A percentile compares a stretch with the other conserved stretches of the same genome.
Conservation (phyloP, 2,329 filamentous ascomycete species). For the Cercospora brassicicola region DNA sequence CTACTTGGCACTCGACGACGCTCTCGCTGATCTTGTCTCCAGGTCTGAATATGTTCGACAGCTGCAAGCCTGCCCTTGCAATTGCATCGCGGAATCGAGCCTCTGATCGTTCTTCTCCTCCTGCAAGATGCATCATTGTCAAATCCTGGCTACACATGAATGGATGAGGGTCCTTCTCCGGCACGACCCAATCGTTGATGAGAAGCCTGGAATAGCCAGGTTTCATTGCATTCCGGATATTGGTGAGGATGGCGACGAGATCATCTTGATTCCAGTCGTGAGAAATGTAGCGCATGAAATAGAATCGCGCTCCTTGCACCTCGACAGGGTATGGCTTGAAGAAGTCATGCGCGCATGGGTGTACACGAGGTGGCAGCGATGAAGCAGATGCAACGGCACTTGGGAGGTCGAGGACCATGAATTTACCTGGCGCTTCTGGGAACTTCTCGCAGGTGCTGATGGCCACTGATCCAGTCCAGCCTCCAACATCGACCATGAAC, state of each 20-base stretch:
- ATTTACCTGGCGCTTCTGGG: constrained; percentile 10
- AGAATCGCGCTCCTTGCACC: constrained; percentile 27
- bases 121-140: constrained; percentile 11
- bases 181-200: constrained; percentile 38
- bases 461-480: constrained; percentile 6
- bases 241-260: constrained; percentile 31
- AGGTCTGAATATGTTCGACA: constrained; percentile 8
- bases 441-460: not conserved
- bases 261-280: constrained; percentile 39
- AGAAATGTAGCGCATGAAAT: constrained; percentile 34
- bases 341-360: constrained; percentile 36
- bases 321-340: constrained; percentile 36
- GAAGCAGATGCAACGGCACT: not conserved
- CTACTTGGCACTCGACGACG: constrained; percentile 10
- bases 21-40: constrained; percentile 9
- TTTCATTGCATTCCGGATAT: constrained; percentile 31
- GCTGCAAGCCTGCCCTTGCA: not conserved
- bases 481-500: constrained; percentile 17
- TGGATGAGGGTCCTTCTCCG: constrained; percentile 19
- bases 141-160: constrained; percentile 12
- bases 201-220: constrained; percentile 38
- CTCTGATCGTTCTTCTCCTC: constrained; percentile 8
- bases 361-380: constrained; percentile 15
- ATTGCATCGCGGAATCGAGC: constrained; percentile 12
- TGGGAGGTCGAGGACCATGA: constrained; percentile 7